These are phyloP conservation scores for Cinchona pubescens DNA, from an alignment of 257 asterid species.

Conservation along the genomic window DNA sequence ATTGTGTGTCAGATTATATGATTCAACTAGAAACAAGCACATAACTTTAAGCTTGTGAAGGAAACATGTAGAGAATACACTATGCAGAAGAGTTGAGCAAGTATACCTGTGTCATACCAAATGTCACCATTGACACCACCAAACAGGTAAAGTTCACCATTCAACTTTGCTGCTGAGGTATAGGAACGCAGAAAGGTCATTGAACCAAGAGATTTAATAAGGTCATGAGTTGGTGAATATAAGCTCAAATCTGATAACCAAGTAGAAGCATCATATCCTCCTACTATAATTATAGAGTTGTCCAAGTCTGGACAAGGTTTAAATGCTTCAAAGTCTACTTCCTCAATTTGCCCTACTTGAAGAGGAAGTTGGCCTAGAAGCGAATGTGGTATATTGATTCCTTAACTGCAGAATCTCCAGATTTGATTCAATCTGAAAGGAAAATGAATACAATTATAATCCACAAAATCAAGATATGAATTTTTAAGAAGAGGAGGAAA, in stretches of 20 bases:
- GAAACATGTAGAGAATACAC: background rate
- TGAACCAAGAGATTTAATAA: conserved; percentile 33
- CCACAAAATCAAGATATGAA: conserved; percentile 14
- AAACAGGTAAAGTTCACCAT: conserved; percentile 49
- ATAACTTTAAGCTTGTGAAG: background rate
- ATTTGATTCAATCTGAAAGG: conserved; percentile 43
- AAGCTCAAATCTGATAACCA: conserved; percentile 40
- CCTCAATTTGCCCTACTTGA: conserved; percentile 20
- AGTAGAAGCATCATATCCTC: conserved; percentile 63
- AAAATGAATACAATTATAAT: conserved; percentile 12
- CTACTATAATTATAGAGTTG: conserved; percentile 42
- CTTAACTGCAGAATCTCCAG: conserved; percentile 38
- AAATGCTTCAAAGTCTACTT: conserved; percentile 11
- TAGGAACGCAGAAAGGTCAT: conserved; percentile 43
- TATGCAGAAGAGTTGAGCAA: background rate
- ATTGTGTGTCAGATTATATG: conserved; percentile 46
- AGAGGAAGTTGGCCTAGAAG: conserved; percentile 25
- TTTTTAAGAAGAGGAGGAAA: conserved; percentile 16
- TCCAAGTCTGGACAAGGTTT: conserved; percentile 12
- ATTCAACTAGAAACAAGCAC: conserved; percentile 54
- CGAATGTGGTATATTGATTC: conserved; percentile 23
- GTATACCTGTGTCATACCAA: conserved; percentile 61
- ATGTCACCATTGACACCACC: conserved; percentile 48
- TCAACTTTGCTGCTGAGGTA: conserved; percentile 47
- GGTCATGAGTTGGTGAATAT: conserved; percentile 43